Evolutionary conservation across 1,284 basidiomycete genomes (phyloP).

Genomic region (Naganishia albida): DNA sequence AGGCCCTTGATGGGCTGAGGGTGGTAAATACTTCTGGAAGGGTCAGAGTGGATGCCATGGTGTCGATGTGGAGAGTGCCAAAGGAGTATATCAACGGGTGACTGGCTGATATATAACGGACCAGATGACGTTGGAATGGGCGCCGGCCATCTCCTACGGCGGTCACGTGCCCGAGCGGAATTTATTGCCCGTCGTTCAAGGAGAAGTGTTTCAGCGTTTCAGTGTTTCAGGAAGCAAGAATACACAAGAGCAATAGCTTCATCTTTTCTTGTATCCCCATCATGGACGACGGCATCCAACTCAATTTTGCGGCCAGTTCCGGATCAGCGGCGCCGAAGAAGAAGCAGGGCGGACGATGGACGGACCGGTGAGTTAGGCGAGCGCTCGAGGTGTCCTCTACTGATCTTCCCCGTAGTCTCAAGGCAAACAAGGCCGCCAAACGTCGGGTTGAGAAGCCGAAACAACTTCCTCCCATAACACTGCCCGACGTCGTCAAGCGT

Average conservation of each 20-base stretch:
- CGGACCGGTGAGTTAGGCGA: constrained; percentile 65
- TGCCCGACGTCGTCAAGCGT: constrained; percentile 2
- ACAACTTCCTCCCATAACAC: background rate
- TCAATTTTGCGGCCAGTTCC: constrained; percentile 50
- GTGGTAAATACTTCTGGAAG: constrained; percentile 12
- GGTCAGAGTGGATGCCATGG: constrained; percentile 11
- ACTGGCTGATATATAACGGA: background rate
- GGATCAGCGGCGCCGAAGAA: constrained; percentile 43
- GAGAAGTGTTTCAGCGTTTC: background rate
- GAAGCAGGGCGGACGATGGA: constrained; percentile 77
- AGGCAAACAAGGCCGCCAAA: constrained; percentile 49
- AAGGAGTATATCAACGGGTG: background rate
- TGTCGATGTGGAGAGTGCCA: background rate
- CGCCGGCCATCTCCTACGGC: constrained; percentile 1
- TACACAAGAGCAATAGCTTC: too few relatives aligned
- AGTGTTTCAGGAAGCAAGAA: too few relatives aligned
- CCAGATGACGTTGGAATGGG: background rate
- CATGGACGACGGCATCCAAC: constrained; percentile 54
- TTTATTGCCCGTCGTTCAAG: background rate
- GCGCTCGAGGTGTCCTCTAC: background rate
- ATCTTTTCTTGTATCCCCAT: background rate
- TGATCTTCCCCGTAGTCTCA: constrained; percentile 39
- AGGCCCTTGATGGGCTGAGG: constrained; percentile 19
- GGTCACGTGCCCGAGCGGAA: background rate
- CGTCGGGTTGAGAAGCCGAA: constrained; percentile 33